A percentile compares a stretch with the other conserved stretches of the same genome.
phyloP scores from a whole-genome alignment of 768 basidiomycete genomes.

The Amanita inopinata region DNA sequence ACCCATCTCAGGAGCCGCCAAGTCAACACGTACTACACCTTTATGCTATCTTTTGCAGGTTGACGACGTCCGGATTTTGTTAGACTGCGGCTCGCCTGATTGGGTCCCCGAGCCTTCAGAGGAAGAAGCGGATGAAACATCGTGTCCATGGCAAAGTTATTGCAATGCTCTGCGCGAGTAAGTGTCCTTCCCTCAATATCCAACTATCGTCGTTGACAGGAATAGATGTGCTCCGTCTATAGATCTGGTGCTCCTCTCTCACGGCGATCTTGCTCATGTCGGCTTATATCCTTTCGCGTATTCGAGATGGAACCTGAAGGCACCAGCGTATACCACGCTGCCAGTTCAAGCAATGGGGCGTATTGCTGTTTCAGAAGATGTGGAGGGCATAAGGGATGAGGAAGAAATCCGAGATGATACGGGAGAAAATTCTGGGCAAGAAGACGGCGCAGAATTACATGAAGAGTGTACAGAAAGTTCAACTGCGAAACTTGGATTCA shows the following conservation, averaged over 20 bases:
- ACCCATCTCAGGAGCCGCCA: slow-evolving; percentile 79
- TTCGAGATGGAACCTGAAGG: slow-evolving; percentile 77
- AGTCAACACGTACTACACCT: slow-evolving; percentile 51
- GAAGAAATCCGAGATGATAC: slow-evolving; percentile 49
- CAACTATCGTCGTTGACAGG: slow-evolving; percentile 4
- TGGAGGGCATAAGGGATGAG: slow-evolving; percentile 71
- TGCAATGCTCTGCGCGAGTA: slow-evolving; percentile 61
- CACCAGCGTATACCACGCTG: slow-evolving; percentile 88
- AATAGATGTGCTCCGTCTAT: slow-evolving; percentile 67
- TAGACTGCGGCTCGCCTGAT: slow-evolving; percentile 92
- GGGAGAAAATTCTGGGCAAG: slow-evolving; percentile 16
- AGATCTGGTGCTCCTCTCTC: slow-evolving; percentile 88
- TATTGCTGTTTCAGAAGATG: slow-evolving; percentile 83
- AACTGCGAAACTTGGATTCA: slow-evolving; percentile 17
- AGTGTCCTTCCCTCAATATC: slow-evolving; percentile 19
- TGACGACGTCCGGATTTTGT: slow-evolving; percentile 86
- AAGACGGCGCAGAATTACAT: slow-evolving; percentile 15
- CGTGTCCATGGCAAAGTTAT: slow-evolving; percentile 52
- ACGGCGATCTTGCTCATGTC: slow-evolving; percentile 82
- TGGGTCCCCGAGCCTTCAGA: slow-evolving; percentile 43
- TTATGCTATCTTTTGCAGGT: slow-evolving; percentile 85
- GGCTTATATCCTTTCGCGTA: slow-evolving; percentile 93
- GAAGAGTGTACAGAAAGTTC: slow-evolving; percentile 20
- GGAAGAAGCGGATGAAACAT: slow-evolving; percentile 20
- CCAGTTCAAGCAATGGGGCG: slow-evolving; percentile 95